phyloP scores from a whole-genome alignment of 2,329 filamentous ascomycete species.

The Didymella pinodella region DNA sequence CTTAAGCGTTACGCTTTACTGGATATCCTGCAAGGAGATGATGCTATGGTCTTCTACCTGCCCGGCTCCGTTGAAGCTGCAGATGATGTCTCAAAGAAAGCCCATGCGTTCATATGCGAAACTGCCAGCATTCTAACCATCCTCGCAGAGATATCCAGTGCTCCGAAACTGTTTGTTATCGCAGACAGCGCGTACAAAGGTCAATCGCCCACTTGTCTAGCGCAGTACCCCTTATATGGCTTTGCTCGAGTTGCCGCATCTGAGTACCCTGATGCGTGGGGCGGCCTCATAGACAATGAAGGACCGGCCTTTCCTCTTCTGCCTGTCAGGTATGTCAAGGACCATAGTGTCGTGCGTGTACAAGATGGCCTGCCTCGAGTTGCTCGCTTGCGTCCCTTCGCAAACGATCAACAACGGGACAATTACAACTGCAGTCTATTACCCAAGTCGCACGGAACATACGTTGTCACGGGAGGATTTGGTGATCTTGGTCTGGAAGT shows the following conservation, averaged over 20 bases:
- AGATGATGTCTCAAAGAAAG: slow-evolving; percentile 21
- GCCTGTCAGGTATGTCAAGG: slow-evolving; percentile 24
- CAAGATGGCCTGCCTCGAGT: slow-evolving; percentile 50
- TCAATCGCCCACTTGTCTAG: slow-evolving; percentile 41
- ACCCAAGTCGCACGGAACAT: slow-evolving; percentile 52
- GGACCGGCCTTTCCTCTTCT: slow-evolving; percentile 15
- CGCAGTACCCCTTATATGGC: slow-evolving; percentile 49
- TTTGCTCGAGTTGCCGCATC: slow-evolving; percentile 51
- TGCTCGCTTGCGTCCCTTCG: slow-evolving; percentile 42
- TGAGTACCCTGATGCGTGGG: slow-evolving; percentile 52
- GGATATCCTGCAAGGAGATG: slow-evolving; percentile 16
- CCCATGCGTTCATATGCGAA: slow-evolving; percentile 32
- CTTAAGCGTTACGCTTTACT: slow-evolving; percentile 15
- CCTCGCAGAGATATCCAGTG: slow-evolving; percentile 17
- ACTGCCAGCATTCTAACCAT: slow-evolving; percentile 30
- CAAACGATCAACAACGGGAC: slow-evolving; percentile 26
- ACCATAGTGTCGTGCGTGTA: slow-evolving; percentile 51
- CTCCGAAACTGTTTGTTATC: slow-evolving; percentile 43
- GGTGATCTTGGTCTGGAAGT: slow-evolving; percentile 53
- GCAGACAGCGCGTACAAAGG: slow-evolving; percentile 38
- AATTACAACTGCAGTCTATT: slow-evolving; percentile 16
- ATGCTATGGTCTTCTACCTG: slow-evolving; percentile 27
- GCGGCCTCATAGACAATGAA: slow-evolving; percentile 51
- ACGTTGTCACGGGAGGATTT: slow-evolving; percentile 55
- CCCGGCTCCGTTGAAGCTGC: slow-evolving; percentile 20